Percentiles rank a stretch among this genome's conserved stretches.
Conservation (phyloP, 345 rosid species). For the Raphanus raphanistrum region DNA sequence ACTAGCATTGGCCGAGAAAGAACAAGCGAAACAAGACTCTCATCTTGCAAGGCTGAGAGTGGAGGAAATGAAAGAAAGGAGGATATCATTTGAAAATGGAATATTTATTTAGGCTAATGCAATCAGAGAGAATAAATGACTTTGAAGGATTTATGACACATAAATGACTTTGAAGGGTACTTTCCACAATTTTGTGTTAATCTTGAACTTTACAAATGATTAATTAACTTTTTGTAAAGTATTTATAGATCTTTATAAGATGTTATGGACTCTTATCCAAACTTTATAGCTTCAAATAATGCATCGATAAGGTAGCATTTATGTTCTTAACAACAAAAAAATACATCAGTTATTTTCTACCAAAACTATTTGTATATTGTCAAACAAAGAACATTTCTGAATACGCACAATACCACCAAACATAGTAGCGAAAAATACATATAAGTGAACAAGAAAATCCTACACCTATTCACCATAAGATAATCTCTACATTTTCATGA, state of each 20-base stretch:
- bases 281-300: background rate
- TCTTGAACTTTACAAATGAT: no score
- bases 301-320: background rate
- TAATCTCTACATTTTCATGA: background rate
- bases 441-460: background rate
- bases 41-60: conserved; percentile 80
- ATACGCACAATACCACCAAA: background rate
- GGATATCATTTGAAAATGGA: conserved; percentile 48
- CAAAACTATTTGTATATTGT: background rate
- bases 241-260: background rate
- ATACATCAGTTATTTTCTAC: background rate
- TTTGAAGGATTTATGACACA: background rate
- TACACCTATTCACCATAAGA: background rate
- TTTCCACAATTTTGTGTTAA: no score
- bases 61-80: conserved; percentile 53
- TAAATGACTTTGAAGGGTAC: no score
- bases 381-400: background rate
- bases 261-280: background rate
- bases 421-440: background rate
- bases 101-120: conserved; percentile 78
- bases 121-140: conserved; percentile 61
- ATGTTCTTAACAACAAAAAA: background rate
- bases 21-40: conserved; percentile 72
- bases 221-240: no score
- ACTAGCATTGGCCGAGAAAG: no score